Percentiles rank a stretch among this genome's conserved stretches.
These are phyloP conservation scores for Lipomyces yarrowii DNA, from an alignment of 1,139 yeast species.

Conservation along the genomic window DNA sequence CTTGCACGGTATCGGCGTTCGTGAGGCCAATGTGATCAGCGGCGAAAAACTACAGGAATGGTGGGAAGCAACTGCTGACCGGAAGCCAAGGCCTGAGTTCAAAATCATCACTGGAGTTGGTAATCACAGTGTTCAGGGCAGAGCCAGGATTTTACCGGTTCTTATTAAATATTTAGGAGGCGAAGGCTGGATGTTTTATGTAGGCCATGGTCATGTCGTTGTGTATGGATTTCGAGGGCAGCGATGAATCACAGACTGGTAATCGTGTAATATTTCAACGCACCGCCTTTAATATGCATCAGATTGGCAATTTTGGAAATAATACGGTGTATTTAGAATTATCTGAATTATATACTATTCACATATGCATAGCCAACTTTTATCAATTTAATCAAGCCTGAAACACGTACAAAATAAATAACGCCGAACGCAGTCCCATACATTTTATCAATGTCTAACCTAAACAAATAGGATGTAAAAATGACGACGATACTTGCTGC, in stretches of 20 bases:
- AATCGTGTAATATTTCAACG: background rate
- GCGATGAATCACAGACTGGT: background rate
- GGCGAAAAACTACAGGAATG: constrained; percentile 28
- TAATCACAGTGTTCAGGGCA: constrained; percentile 30
- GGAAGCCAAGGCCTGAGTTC: constrained; percentile 19
- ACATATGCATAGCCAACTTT: background rate
- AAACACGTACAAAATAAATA: background rate
- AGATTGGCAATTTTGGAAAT: background rate
- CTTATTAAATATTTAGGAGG: constrained; percentile 26
- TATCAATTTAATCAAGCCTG: background rate
- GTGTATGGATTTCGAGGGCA: constrained; percentile 15
- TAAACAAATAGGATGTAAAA: no score
- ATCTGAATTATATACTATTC: background rate
- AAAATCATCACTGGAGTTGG: constrained; percentile 34
- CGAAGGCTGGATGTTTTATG: constrained; percentile 31
- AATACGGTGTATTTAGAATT: background rate
- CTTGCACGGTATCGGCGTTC: constrained; percentile 32
- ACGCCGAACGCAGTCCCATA: background rate
- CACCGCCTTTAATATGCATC: background rate
- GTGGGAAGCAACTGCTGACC: constrained; percentile 28
- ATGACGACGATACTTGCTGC: background rate
- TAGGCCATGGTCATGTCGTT: constrained; percentile 19
- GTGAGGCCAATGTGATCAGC: constrained; percentile 30
- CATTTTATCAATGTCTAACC: background rate
- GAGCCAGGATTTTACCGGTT: constrained; percentile 30